Evolutionary conservation across 306 rosid species (phyloP).

Genomic region (Argentina anserina): DNA sequence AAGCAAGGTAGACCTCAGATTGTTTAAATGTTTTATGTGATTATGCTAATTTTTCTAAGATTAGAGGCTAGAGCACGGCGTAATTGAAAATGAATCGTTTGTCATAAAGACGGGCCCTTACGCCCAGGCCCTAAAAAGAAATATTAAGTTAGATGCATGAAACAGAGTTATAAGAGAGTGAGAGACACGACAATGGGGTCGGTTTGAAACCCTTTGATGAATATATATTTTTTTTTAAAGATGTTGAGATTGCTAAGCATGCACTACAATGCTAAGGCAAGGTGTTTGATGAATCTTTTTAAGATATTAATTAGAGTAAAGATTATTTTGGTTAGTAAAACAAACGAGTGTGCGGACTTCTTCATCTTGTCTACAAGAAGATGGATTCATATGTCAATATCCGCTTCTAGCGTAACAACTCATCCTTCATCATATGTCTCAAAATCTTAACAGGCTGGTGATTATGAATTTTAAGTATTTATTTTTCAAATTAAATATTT

Average conservation of each 20-base stretch:
- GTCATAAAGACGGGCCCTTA: too few species aligned
- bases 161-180: neutral
- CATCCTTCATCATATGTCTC: neutral
- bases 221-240: too few species aligned
- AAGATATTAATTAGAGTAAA: too few species aligned
- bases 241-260: neutral
- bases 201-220: too few species aligned
- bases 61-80: too few species aligned
- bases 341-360: neutral
- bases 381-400: too few species aligned
- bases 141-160: too few species aligned
- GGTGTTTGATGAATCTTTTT: neutral
- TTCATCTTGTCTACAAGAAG: neutral
- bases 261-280: neutral
- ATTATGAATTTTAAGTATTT: neutral
- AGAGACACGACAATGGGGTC: too few species aligned
- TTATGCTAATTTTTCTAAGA: neutral
- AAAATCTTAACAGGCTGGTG: too few species aligned
- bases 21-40: neutral
- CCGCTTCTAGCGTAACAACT: neutral
- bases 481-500: too few species aligned
- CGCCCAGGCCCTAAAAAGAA: too few species aligned
- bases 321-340: neutral
- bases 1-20: neutral
- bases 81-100: too few species aligned